Conservation (phyloP, 1,139 yeast species). For the Nematodospora anomalae region DNA sequence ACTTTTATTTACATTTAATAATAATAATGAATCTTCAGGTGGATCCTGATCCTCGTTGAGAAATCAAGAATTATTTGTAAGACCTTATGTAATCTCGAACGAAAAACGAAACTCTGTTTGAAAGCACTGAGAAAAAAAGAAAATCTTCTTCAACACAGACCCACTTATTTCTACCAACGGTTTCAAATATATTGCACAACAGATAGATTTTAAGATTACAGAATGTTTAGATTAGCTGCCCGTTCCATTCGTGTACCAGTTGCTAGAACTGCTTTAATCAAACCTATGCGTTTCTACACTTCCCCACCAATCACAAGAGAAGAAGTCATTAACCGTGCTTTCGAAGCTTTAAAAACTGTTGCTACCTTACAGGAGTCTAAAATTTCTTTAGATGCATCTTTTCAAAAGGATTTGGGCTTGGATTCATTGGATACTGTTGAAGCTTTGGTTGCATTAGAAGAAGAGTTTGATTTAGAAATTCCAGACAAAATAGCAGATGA, state of each 20-base stretch:
- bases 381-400: conserved; percentile 46
- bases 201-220: conserved; percentile 1
- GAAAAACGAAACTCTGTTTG: no score
- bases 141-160: background rate
- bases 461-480: conserved; percentile 69
- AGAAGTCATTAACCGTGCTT: conserved; percentile 48
- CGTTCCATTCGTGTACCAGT: conserved; percentile 41
- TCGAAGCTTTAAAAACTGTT: conserved; percentile 52
- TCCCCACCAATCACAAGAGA: conserved; percentile 49
- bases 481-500: conserved; percentile 70
- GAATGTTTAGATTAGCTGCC: conserved; percentile 41
- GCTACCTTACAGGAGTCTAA: conserved; percentile 52
- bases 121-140: no score
- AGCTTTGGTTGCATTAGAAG: conserved; percentile 70
- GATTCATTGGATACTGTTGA: conserved; percentile 73
- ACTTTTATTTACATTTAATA: no score
- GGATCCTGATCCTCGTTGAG: no score
- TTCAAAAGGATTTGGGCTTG: conserved; percentile 64
- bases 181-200: background rate
- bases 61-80: no score
- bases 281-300: conserved; percentile 47
- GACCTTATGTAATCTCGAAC: background rate
- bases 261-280: conserved; percentile 29
- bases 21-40: no score
- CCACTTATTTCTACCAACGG: background rate